Base-by-base conservation (phyloP, 2,329 filamentous ascomycete species). In the Aureobasidium mangrovei region DNA sequence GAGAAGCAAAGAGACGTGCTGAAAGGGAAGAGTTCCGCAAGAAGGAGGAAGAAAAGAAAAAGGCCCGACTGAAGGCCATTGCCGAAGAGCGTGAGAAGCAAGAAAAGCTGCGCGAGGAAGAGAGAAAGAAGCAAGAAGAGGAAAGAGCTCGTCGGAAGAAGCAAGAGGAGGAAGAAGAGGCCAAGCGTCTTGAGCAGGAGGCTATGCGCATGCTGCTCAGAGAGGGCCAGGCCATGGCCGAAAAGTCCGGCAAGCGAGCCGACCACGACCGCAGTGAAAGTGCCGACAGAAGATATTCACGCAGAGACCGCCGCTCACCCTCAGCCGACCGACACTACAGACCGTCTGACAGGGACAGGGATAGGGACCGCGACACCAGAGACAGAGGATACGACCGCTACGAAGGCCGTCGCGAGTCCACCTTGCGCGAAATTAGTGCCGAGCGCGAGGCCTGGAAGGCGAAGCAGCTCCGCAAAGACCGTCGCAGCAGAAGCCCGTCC, bases 121-220 rank as follows among this genome's bases (percentile, higher is more conserved):
- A 79, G 45, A 75, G 80, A 55, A 73, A 71, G 69, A 63, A 67
- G 64, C 69, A 74, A 32, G 72, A 77, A 53, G 71, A 73, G 49
- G 75, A 77, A 56, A 65, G 69, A 58, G 72, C 72, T 56, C 63
- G 71, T 43, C 62, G 64, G 10, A 71, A 60, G 67, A 68, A 69
- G 33, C 67, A 70, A 41, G 61, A 65, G 4, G 69, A 57, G 58
- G 70, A 62, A 55, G 66, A 69, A 43, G 72, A 78, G 46, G 77
- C 80, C 56, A 79, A 80, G 63, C 72, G 76, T 18, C 63, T 82
- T 43, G 78, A 81, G 60, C 74, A 78, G 58, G 71, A 76, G 36
- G 79, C 79, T 8, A 67, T 81, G 51, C 72, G 79, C 55, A 63
- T 76, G 57, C 69, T 82, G 8, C 61, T 81, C 26, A 74, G 72